Evolutionary conservation across 192 early-diverging fungal genomes (phyloP).

Genomic region (Coemansia sp.): DNA sequence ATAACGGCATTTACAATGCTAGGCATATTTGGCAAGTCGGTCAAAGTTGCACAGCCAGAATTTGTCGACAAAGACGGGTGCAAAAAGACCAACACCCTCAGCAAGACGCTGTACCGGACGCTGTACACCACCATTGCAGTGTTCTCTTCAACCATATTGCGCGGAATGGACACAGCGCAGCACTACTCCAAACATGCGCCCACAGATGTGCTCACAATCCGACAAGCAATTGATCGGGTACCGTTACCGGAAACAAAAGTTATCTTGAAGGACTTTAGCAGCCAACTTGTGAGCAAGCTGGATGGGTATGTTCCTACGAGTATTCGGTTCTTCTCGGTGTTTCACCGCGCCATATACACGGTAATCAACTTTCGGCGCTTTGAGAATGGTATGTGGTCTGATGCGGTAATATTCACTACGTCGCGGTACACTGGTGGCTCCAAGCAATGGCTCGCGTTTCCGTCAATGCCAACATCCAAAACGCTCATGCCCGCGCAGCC

Average conservation of each 20-base stretch:
- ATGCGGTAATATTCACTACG: conserved; percentile 15
- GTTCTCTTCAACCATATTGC: conserved; percentile 32
- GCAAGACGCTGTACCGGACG: conserved; percentile 34
- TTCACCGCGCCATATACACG: conserved; percentile 31
- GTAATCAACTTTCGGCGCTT: conserved; percentile 31
- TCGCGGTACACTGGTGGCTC: conserved; percentile 34
- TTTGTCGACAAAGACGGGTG: background rate
- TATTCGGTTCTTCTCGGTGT: conserved; percentile 28
- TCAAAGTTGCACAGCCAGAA: conserved; percentile 1
- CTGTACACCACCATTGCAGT: conserved; percentile 36
- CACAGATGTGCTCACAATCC: conserved; percentile 18
- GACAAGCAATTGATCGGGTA: conserved; percentile 17
- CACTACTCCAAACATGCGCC: conserved; percentile 8
- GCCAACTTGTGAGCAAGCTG: conserved; percentile 8
- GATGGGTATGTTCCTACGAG: conserved; percentile 31
- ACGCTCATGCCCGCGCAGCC: background rate
- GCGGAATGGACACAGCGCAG: conserved; percentile 21
- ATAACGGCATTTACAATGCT: conserved; percentile 12
- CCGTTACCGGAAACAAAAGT: conserved; percentile 12
- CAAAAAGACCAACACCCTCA: conserved; percentile 17
- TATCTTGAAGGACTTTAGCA: conserved; percentile 21
- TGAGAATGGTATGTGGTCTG: conserved; percentile 23
- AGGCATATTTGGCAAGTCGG: conserved; percentile 2
- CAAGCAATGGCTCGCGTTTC: conserved; percentile 39
- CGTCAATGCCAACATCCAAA: conserved; percentile 4